Evolutionary conservation across 176 grass and related monocot species (phyloP), one percentile per base, ranked within the genome.

Genomic region (Rhynchospora pubera): DNA sequence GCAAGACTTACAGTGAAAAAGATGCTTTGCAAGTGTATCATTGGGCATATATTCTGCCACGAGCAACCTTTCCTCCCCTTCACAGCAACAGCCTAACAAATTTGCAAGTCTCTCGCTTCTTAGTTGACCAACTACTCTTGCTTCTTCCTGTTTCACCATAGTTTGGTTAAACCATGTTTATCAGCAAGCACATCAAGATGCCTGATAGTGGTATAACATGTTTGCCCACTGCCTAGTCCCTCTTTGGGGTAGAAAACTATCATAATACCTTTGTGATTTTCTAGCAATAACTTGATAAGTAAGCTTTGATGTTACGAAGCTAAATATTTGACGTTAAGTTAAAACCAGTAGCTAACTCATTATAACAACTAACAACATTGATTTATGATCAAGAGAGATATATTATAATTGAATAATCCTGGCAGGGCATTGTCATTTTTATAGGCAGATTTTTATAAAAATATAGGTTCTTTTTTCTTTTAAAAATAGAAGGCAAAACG

Each of bases 41-140:
- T 94, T 98, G 82, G 96, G 88, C 96, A 98, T 93, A 85, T 93
- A 98, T 83, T 98, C 96, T 59, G 96, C 96, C 42, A 98, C 96
- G 72, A 98, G 96, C 79, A 98, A 87, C 78, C 96, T 98, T 88
- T 98, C 96, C 3, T 95, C 89, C 81, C 96, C 96, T 90, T 94
- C 96, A 45, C 87, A 98, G 84, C 96, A 98, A 81, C 92, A 98
- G 30, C 96, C 96, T 42, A 98, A 88, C 85, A 98, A 87, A 87
- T 98, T 98, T 66, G 87, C 90, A 57, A 98, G 85, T 79, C 92
- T 94, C 62, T 88, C 86, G 83, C 83, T 98, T 45, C 96, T 87
- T 15, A 98, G 82, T 65, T 93, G 96, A 8, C 96, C 96, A 60
- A 95, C 92, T 79, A 83, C 72, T 82, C 77, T 93, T 82, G 96